phyloP scores from a whole-genome alignment of 257 asterid species.

The Verbena officinalis region DNA sequence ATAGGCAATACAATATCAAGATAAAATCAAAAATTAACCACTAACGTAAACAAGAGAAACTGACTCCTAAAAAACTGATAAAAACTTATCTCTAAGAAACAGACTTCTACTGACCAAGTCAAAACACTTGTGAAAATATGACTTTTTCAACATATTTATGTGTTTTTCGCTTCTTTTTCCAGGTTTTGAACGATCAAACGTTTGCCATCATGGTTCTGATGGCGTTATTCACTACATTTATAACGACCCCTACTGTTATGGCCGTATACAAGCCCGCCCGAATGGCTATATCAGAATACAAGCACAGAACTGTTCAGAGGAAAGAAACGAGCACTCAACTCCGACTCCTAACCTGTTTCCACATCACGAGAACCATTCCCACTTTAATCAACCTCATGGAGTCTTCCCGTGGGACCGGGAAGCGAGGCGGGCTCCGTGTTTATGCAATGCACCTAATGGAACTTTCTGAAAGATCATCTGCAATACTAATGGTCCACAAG shows the following conservation, averaged over 20 bases:
- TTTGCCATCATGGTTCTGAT: constrained; percentile 62
- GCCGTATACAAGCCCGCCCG: constrained; percentile 57
- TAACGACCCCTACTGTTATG: constrained; percentile 52
- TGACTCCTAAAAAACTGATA: no score
- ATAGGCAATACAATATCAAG: no score
- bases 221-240: constrained; percentile 68
- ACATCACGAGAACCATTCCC: constrained; percentile 48
- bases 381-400: constrained; percentile 59
- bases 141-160: neutral
- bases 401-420: constrained; percentile 52
- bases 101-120: no score
- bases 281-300: constrained; percentile 38
- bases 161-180: neutral
- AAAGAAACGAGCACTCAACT: constrained; percentile 40
- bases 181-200: constrained; percentile 68
- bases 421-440: constrained; percentile 50
- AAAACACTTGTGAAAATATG: no score
- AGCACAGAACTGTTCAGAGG: constrained; percentile 47
- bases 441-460: constrained; percentile 71
- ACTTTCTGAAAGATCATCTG: constrained; percentile 59
- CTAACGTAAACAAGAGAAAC: no score
- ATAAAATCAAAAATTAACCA: no score
- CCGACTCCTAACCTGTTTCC: constrained; percentile 55
- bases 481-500: constrained; percentile 63
- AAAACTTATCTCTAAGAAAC: no score